Evolutionary conservation across 805 yeast genomes (phyloP).

Genomic region (Sugiyamaella mastotermitis): DNA sequence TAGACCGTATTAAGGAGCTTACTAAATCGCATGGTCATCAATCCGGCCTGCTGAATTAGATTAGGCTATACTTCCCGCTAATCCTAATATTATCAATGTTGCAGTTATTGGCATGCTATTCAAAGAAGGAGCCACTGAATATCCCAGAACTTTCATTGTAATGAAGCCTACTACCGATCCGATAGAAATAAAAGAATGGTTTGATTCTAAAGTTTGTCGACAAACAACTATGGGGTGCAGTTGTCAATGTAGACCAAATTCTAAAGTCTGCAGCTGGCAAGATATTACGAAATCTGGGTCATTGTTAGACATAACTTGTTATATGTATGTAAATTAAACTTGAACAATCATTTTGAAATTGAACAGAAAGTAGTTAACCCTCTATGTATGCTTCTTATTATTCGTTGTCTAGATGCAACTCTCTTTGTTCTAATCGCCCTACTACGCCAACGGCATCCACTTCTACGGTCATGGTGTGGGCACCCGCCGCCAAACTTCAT

Average conservation of each 20-base stretch:
- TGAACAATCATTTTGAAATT: too few relatives aligned
- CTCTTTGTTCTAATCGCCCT: too few relatives aligned
- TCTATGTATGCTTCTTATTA: too few relatives aligned
- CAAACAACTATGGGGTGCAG: conserved; percentile 39
- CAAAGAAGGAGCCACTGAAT: conserved; percentile 75
- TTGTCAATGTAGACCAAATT: conserved; percentile 68
- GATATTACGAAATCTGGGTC: conserved; percentile 86
- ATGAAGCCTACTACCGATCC: conserved; percentile 22
- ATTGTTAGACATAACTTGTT: too few relatives aligned
- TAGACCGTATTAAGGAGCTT: conserved; percentile 62
- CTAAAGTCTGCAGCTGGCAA: conserved; percentile 96
- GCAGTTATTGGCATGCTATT: conserved; percentile 76
- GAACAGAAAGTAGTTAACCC: too few relatives aligned
- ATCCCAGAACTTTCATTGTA: conserved; percentile 35
- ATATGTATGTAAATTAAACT: too few relatives aligned
- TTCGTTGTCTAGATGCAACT: too few relatives aligned
- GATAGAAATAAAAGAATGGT: conserved; percentile 26
- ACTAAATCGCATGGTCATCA: conserved; percentile 75
- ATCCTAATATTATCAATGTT: conserved; percentile 72
- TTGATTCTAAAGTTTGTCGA: conserved; percentile 31
- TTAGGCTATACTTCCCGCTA: conserved; percentile 62
- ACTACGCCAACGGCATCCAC: too few relatives aligned
- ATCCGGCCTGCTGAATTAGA: conserved; percentile 90
- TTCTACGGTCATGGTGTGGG: too few relatives aligned
- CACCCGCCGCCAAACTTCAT: too few relatives aligned